These are phyloP conservation scores for Trypanosoma mega DNA, from an alignment of 208 protist species.

Conservation along the genomic window DNA sequence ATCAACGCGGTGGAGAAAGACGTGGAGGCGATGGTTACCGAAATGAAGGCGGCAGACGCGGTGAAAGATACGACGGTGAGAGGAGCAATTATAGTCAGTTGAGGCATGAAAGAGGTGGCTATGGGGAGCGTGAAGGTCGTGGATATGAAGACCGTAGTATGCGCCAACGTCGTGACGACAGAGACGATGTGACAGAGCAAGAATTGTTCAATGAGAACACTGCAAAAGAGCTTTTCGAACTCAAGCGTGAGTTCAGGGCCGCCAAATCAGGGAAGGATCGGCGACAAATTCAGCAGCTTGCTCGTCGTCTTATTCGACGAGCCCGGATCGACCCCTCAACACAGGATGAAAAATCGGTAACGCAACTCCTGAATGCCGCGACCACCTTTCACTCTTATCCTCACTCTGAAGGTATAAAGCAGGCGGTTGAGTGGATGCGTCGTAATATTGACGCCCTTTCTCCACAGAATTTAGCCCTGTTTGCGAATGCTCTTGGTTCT, in stretches of 20 bases:
- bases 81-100: background rate
- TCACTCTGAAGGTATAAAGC: slow-evolving; percentile 40
- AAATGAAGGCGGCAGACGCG: slow-evolving; percentile 13
- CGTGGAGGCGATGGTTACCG: slow-evolving; percentile 1
- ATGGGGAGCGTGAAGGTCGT: background rate
- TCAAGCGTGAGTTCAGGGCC: slow-evolving; percentile 64
- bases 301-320: slow-evolving; percentile 45
- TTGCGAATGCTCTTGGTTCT: slow-evolving; percentile 65
- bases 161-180: slow-evolving; percentile 1
- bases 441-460: slow-evolving; percentile 57
- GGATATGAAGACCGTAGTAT: background rate
- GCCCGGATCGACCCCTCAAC: slow-evolving; percentile 74
- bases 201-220: slow-evolving; percentile 43
- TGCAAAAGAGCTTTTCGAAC: slow-evolving; percentile 51
- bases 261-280: slow-evolving; percentile 57
- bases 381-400: slow-evolving; percentile 43
- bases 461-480: slow-evolving; percentile 78
- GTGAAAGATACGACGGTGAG: slow-evolving; percentile 4
- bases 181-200: background rate
- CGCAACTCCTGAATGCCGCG: slow-evolving; percentile 73
- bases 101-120: background rate
- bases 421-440: slow-evolving; percentile 66
- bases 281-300: slow-evolving; percentile 40
- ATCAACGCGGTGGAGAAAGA: background rate
- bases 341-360: slow-evolving; percentile 79